Base-by-base conservation (phyloP, 73 alveolate species). In the Stentor coeruleus region DNA sequence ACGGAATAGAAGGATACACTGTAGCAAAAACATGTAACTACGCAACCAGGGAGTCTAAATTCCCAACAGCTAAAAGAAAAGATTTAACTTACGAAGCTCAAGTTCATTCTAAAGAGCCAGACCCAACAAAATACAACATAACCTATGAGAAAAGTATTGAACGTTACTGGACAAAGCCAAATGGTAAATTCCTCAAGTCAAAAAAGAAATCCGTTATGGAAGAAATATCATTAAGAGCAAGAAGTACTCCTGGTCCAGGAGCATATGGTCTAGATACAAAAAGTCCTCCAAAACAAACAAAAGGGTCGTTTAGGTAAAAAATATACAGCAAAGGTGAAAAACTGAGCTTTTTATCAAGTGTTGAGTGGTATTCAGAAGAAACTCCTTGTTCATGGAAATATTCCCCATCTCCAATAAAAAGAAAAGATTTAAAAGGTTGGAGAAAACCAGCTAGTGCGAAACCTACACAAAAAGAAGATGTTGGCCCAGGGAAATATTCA, bases 281-380 rank as follows among this genome's bases (percentile, higher is more conserved):
- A 66, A 57, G 28, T n/a, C 35, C n/a, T 57, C 37, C 79, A 28
- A 31, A 66, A 1, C 11, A 20, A 20, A 15, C 28, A 6, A 26
- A 20, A 66, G 79, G 79, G 0, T 14, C n/a, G 14, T 66, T 66
- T 33, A 40, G 37, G 79, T 66, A 66, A 66, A 11, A 28, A 28
- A 37, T 66, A 66, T 33, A 31, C 2, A 66, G 79, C 1, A 66
- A 66, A 66, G 79, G 79, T 20, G 40, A 66, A 33, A 20, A 40
- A 31, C 36, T 33, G 1, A 66, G 37, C 39, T 66, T 26, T 33
- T 33, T 66, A 31, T 14, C 36, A 37, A 66, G 40, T 20, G 37
- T 31, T 26, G 79, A 66, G 33, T 20, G 79, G n/a, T 66, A 66
- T 33, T 37, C 79, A 66, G 39, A 66, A 26, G 79, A 66, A 66